phyloP scores from a whole-genome alignment of 1,139 yeast genomes.

The Yamadazyma mexicana region DNA sequence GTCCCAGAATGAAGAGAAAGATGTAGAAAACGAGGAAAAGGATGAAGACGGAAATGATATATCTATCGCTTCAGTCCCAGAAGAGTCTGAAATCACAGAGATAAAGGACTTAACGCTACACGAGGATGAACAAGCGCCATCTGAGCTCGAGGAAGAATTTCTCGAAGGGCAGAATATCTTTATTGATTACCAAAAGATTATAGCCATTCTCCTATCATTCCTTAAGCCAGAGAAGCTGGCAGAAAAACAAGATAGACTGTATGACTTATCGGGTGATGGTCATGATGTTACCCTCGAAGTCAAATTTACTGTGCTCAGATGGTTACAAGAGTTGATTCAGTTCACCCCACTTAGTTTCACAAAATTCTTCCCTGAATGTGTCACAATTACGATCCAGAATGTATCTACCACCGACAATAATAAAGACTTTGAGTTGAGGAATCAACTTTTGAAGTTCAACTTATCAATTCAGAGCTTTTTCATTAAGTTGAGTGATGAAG shows the following conservation, averaged over 20 bases:
- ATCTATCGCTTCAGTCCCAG: neutral
- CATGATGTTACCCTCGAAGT: slow-evolving; percentile 66
- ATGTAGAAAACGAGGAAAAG: neutral
- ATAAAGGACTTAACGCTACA: neutral
- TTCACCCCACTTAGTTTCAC: slow-evolving; percentile 78
- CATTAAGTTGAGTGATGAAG: slow-evolving; percentile 26
- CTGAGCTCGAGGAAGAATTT: slow-evolving; percentile 38
- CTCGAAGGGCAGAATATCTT: slow-evolving; percentile 86
- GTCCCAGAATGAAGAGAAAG: neutral
- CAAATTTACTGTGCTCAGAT: slow-evolving; percentile 74
- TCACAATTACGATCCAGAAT: slow-evolving; percentile 38
- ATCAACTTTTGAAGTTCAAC: slow-evolving; percentile 38
- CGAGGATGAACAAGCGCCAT: slow-evolving; percentile 3
- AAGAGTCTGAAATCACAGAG: slow-evolving; percentile 3
- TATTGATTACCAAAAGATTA: slow-evolving; percentile 77
- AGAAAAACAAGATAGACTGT: slow-evolving; percentile 18
- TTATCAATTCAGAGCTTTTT: slow-evolving; percentile 35
- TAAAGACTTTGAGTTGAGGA: slow-evolving; percentile 40
- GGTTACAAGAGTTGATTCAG: slow-evolving; percentile 77
- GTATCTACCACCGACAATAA: slow-evolving; percentile 39
- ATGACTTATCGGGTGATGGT: slow-evolving; percentile 34
- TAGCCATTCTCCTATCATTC: slow-evolving; percentile 76
- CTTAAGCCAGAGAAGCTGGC: slow-evolving; percentile 47
- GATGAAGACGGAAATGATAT: neutral
- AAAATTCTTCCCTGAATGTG: slow-evolving; percentile 52